A percentile compares a stretch with the other conserved stretches of the same genome.
phyloP scores from a whole-genome alignment of 495 filamentous ascomycete genomes.

The Aspergillus cavernicola region DNA sequence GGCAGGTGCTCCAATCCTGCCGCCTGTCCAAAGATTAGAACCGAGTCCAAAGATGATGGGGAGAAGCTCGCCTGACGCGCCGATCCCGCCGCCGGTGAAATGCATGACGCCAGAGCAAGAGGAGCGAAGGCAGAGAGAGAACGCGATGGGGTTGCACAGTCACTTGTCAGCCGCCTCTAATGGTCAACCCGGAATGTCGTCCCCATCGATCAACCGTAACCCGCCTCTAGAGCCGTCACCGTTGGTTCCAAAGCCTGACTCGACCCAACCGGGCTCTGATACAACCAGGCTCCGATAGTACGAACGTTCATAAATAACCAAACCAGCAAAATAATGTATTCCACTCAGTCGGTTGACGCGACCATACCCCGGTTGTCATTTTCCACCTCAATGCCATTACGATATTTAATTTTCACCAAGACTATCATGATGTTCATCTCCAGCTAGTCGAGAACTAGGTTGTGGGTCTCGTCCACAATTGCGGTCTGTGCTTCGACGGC shows the following conservation, averaged over 20 bases:
- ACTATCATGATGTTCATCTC: not conserved
- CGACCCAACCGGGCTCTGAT: too few relatives aligned
- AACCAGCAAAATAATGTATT: not conserved
- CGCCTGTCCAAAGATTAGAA: conserved; percentile 46
- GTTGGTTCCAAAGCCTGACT: conserved; percentile 25
- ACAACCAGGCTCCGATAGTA: not conserved
- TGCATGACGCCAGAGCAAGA: conserved; percentile 49
- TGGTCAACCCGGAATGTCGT: conserved; percentile 32
- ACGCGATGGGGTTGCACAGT: conserved; percentile 29
- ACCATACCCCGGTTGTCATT: too few relatives aligned
- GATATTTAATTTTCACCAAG: too few relatives aligned
- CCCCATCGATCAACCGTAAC: conserved; percentile 38
- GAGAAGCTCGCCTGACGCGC: conserved; percentile 44
- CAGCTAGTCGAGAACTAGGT: not conserved
- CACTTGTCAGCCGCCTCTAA: conserved; percentile 21
- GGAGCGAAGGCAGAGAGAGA: conserved; percentile 41
- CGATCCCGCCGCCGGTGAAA: conserved; percentile 44
- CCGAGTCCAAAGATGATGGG: conserved; percentile 50
- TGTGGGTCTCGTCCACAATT: not conserved
- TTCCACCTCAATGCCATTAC: too few relatives aligned
- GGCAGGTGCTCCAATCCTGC: conserved; percentile 43
- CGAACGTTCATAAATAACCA: not conserved
- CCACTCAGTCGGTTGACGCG: too few relatives aligned
- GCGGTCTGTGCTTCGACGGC: not conserved
- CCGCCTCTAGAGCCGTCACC: conserved; percentile 34